Evolutionary conservation across 352 stramenopile genomes (phyloP), one percentile per base, ranked within the genome.

Genomic region (Globisporangium mamillatum): DNA sequence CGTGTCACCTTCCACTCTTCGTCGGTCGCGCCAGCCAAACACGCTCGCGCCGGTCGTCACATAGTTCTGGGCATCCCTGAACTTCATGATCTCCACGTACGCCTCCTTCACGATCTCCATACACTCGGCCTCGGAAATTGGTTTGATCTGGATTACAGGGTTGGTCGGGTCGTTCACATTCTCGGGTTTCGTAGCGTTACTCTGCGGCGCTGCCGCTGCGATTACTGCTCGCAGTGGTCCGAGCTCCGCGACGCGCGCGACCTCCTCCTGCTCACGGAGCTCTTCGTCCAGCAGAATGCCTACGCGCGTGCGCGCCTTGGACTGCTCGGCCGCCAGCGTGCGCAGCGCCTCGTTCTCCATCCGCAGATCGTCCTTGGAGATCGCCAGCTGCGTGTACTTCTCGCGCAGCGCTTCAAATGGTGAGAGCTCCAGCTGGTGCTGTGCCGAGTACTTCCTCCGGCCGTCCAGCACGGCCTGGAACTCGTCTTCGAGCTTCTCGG

Each of bases 11-110:
- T 88, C 75, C 4, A 90, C 63, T 5, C 77, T 71, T 2, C 81
- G 75, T 12, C 81, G 69, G 56, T 91, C 83, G 20, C 78, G 76
- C 83, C 83, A 91, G 24, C 83, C 83, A 74, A 91, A 90, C 9
- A 90, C 80, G 22, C 73, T 75, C 2, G 80, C 78, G 2, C 83
- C 81, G 8, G 77, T 88, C 10, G 70, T 80, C 22, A 81, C 75
- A 22, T 79, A 79, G 62, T 79, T 66, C 29, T 83, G 68, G 41
- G 75, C 70, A 10, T 75, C 74, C 0, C 64, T 61, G 59, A 91
- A 90, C 22, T 60, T 64, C 63, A 72, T 72, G 52, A 89, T 75
- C n/a, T 82, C 73, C 4, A 57, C 34, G 56, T 86, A 86, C n/a
- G 81, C 74, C 18, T 82, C 74, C 29, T 71, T 72, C 1, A 78